phyloP scores from a whole-genome alignment of 2,329 filamentous ascomycete species.

The Aspergillus tanneri region DNA sequence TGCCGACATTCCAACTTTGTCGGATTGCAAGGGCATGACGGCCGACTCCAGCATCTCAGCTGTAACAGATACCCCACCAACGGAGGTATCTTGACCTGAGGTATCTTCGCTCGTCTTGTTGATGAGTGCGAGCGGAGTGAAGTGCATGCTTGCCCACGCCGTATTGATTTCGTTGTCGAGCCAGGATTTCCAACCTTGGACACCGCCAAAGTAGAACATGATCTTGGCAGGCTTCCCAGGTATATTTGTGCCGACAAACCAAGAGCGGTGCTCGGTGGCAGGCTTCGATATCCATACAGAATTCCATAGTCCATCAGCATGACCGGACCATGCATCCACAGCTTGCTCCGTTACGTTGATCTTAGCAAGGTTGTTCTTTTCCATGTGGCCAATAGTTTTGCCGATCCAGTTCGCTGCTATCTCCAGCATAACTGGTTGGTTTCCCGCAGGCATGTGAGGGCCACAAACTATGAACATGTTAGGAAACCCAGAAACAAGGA shows the following conservation, averaged over 20 bases:
- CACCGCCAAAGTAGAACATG: constrained; percentile 10
- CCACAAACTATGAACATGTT: constrained; percentile 50
- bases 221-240: constrained; percentile 6
- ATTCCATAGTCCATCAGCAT: constrained; percentile 1
- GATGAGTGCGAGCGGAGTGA: not conserved
- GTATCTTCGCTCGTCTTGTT: not conserved
- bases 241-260: constrained; percentile 8
- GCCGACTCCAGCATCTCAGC: constrained; percentile 4
- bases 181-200: constrained; percentile 1
- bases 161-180: constrained; percentile 3
- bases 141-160: constrained; percentile 2
- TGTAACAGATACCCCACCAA: constrained; percentile 1
- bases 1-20: constrained; percentile 1
- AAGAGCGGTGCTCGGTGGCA: constrained; percentile 5
- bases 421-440: constrained; percentile 4
- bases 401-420: not conserved
- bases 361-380: not conserved
- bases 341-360: constrained; percentile 2
- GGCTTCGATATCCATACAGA: not conserved
- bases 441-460: constrained; percentile 6
- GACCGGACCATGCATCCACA: constrained; percentile 1
- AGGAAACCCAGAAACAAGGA: constrained; percentile 49
- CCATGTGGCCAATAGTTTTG: constrained; percentile 1
- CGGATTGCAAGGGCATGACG: constrained; percentile 1
- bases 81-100: not conserved